phyloP scores from a whole-genome alignment of 2,329 filamentous ascomycete species.

The Lachnellula arida region DNA sequence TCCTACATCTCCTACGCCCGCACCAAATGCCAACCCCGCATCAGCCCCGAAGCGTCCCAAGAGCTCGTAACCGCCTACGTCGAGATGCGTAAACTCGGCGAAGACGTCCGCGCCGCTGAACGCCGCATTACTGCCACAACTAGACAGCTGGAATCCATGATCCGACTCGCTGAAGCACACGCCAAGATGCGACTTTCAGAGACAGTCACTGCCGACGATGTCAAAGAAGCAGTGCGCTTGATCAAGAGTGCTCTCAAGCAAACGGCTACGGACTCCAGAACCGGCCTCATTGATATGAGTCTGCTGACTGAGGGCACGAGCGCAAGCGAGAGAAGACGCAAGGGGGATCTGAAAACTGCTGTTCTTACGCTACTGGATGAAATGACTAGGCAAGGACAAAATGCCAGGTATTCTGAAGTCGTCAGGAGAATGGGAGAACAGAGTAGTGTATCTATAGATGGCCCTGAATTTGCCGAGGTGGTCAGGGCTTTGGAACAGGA shows the following conservation, averaged over 20 bases:
- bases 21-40: conserved; percentile 73
- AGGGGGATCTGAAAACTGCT: conserved; percentile 78
- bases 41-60: conserved; percentile 74
- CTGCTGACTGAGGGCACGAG: conserved; percentile 92
- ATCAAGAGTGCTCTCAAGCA: conserved; percentile 95
- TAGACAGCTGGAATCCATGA: conserved; percentile 96
- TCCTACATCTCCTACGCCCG: conserved; percentile 97
- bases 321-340: conserved; percentile 76
- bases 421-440: conserved; percentile 67
- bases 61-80: conserved; percentile 86
- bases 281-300: conserved; percentile 93
- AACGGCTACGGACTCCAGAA: conserved; percentile 87
- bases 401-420: conserved; percentile 75
- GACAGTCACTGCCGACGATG: conserved; percentile 74
- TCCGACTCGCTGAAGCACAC: conserved; percentile 91
- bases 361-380: conserved; percentile 75
- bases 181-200: conserved; percentile 90
- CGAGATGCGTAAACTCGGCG: conserved; percentile 89
- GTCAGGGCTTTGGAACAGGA: conserved; percentile 79
- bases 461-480: conserved; percentile 75
- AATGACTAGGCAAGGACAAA: conserved; percentile 61
- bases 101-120: conserved; percentile 80
- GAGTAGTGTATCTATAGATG: conserved; percentile 66
- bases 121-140: conserved; percentile 98
- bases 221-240: conserved; percentile 83